A percentile compares a stretch with the other conserved stretches of the same genome.
These are phyloP conservation scores for Cladosporium sp. DNA, from an alignment of 2,329 filamentous ascomycete species.

Conservation along the genomic window DNA sequence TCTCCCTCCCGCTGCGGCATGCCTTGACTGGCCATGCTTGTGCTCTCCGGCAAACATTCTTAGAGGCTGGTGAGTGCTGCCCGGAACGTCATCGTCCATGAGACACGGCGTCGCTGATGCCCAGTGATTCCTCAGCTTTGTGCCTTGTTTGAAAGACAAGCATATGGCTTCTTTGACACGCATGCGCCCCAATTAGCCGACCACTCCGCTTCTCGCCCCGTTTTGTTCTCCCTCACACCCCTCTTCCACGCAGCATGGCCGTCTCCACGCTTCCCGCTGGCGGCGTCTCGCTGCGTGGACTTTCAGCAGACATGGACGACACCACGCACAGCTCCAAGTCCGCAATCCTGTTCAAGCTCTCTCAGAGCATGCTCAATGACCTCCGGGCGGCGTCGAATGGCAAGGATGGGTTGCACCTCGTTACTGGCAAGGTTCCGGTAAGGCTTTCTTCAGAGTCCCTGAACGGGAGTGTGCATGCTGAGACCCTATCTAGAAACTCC, in stretches of 20 bases:
- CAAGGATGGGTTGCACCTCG: conserved; percentile 26
- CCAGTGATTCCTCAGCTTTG: conserved; percentile 9
- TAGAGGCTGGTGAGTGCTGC: conserved; percentile 11
- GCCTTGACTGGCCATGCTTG: conserved; percentile 12
- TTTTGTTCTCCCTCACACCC: conserved; percentile 6
- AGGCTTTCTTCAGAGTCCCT: conserved; percentile 11
- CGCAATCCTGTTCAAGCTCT: conserved; percentile 28
- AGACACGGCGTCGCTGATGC: conserved; percentile 11
- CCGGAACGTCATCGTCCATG: conserved; percentile 10
- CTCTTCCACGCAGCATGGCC: conserved; percentile 16
- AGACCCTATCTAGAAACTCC: conserved; percentile 40
- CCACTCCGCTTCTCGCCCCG: not conserved
- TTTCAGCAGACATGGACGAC: conserved; percentile 13
- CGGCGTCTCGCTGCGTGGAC: conserved; percentile 26
- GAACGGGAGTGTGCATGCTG: conserved; percentile 3
- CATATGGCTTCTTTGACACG: conserved; percentile 17
- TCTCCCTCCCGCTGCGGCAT: conserved; percentile 3
- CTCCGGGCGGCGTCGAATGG: conserved; percentile 25
- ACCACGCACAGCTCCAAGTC: conserved; percentile 17
- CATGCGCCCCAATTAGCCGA: conserved; percentile 1
- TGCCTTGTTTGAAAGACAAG: conserved; percentile 6
- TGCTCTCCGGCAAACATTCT: conserved; percentile 11
- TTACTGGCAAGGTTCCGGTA: conserved; percentile 31
- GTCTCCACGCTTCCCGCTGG: conserved; percentile 14
- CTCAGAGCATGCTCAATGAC: conserved; percentile 27